phyloP scores from a whole-genome alignment of 176 grass and related monocot species.

The Cocos nucifera region DNA sequence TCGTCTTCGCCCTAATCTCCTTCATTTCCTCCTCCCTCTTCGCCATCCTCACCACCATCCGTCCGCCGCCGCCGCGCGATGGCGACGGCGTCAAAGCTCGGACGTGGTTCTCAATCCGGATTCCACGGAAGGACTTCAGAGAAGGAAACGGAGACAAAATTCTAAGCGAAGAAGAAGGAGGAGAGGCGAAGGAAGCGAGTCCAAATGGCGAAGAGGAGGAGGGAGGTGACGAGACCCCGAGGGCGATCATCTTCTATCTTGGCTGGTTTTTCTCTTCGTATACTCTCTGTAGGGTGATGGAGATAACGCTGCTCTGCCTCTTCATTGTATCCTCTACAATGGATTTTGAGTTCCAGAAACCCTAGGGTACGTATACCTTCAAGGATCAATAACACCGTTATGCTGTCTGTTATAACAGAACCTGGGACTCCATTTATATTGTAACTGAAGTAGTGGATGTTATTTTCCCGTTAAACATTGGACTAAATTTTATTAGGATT shows the following conservation, averaged over 20 bases:
- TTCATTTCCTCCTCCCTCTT: conserved; percentile 85
- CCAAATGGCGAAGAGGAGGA: background rate
- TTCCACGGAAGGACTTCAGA: conserved; percentile 8
- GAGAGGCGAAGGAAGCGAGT: background rate
- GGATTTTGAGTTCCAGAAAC: no score
- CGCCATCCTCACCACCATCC: conserved; percentile 41
- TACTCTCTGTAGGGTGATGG: background rate
- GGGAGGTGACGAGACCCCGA: conserved; percentile 13
- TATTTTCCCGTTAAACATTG: no score
- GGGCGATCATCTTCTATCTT: conserved; percentile 9
- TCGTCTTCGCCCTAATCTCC: conserved; percentile 68
- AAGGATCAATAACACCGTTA: no score
- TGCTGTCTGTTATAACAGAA: no score
- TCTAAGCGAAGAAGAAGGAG: background rate
- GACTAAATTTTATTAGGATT: no score
- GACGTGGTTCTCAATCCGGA: conserved; percentile 6
- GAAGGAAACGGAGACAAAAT: conserved; percentile 6
- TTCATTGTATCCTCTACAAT: no score
- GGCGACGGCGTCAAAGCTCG: conserved; percentile 5
- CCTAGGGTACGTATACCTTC: no score
- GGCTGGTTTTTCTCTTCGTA: no score
- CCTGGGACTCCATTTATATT: no score
- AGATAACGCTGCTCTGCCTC: no score
- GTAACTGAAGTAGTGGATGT: no score
- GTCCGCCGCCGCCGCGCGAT: conserved; percentile 11